These are phyloP conservation scores for Naganishia vaughanmartiniae DNA, from an alignment of 768 basidiomycete species.

Conservation along the genomic window DNA sequence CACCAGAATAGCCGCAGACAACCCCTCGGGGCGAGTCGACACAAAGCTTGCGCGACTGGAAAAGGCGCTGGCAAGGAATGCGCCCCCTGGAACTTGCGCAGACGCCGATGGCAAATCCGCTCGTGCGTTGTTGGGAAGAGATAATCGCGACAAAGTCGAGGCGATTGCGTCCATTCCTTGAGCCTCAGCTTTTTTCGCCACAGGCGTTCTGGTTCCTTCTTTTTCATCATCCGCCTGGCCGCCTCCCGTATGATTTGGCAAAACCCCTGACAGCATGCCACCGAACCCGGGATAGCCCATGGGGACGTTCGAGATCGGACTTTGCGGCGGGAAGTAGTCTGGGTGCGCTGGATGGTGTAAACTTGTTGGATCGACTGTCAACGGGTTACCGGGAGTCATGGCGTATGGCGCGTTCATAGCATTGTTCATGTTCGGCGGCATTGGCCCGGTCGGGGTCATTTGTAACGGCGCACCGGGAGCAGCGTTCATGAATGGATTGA, in stretches of 20 bases:
- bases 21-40: constrained; percentile 17
- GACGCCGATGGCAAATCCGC: neutral
- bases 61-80: constrained; percentile 2
- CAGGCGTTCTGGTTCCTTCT: neutral
- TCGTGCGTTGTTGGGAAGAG: neutral
- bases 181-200: neutral
- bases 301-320: constrained; percentile 9
- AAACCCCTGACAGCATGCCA: neutral
- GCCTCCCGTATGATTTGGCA: neutral
- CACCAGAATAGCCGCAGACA: constrained; percentile 2
- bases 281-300: neutral
- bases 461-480: constrained; percentile 62
- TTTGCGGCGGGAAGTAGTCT: constrained; percentile 31
- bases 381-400: constrained; percentile 24
- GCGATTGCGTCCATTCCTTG: neutral
- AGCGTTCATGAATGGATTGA: constrained; percentile 63
- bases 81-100: neutral
- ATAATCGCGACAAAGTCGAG: neutral
- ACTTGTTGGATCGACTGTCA: constrained; percentile 3
- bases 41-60: constrained; percentile 29
- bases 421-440: constrained; percentile 11
- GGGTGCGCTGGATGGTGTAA: constrained; percentile 23
- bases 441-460: constrained; percentile 23
- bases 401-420: constrained; percentile 22
- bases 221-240: neutral